Evolutionary conservation across 2,329 filamentous ascomycete genomes (phyloP).

Genomic region (Hymenotorrendiella dingleyae): DNA sequence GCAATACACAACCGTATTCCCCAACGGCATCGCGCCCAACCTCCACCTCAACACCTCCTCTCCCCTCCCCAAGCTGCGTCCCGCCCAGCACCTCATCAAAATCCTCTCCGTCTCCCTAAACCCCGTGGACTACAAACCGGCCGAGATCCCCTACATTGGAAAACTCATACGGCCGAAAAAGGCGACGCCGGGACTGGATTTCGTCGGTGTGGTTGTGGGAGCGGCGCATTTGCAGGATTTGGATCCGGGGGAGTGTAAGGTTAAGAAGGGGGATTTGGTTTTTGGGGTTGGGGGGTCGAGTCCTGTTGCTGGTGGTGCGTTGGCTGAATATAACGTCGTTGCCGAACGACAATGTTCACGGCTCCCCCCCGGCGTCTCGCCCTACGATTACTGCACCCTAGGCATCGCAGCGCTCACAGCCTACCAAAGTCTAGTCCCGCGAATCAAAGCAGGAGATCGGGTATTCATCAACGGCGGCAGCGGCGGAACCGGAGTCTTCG

Average conservation of each 20-base stretch:
- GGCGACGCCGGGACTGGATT: conserved; percentile 40
- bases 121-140: conserved; percentile 58
- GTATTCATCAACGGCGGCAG: conserved; percentile 62
- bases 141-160: conserved; percentile 42
- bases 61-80: conserved; percentile 2
- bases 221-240: conserved; percentile 20
- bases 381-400: conserved; percentile 36
- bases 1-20: conserved; percentile 10
- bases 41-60: conserved; percentile 8
- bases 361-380: conserved; percentile 35
- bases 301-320: conserved; percentile 19
- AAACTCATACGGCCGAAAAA: conserved; percentile 36
- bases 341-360: not conserved
- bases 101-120: conserved; percentile 51
- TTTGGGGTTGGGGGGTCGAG: conserved; percentile 34
- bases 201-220: conserved; percentile 32
- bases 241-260: no score
- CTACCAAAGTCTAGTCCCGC: conserved; percentile 36
- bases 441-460: conserved; percentile 42
- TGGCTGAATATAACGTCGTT: conserved; percentile 8
- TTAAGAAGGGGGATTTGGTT: conserved; percentile 34
- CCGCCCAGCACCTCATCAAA: conserved; percentile 22
- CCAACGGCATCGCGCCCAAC: conserved; percentile 8
- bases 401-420: conserved; percentile 36
- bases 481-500: conserved; percentile 54